Evolutionary conservation across 2,329 filamentous ascomycete genomes (phyloP), one percentile per base, ranked within the genome.

Genomic region (Tolypocladium ophioglossoides): DNA sequence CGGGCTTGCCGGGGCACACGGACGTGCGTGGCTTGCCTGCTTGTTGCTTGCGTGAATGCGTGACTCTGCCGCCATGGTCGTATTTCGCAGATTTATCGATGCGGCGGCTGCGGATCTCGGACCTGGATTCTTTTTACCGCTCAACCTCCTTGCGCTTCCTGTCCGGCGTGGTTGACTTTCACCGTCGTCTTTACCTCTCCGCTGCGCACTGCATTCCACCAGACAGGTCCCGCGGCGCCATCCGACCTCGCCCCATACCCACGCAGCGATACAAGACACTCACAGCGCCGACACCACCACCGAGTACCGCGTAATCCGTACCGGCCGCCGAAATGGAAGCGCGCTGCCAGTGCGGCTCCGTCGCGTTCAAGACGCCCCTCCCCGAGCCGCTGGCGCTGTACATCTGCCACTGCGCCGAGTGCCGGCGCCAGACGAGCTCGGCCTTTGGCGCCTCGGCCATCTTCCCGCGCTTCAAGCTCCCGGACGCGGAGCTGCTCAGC

Each of bases 381-480:
- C 67, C 74, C 4, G 72, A 78, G 55, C 85, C 85, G 0, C 69
- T 86, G 46, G 78, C 78, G n/a, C 71, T 87, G 51, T 88, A 85
- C 67, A 82, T 87, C 64, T 89, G 85, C 70, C 86, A 88, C 70
- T 89, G 86, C 67, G 69, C 74, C 54, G 78, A 84, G 64, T 89
- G 85, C 67, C 78, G 80, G 50, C 76, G 79, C 55, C 85, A 87
- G 70, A 82, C 82, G 34, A 74, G 80, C 53, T 84, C 82, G 9
- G 83, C 85, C 1, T 87, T 85, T 67, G 85, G 84, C 32, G 80
- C 83, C 35, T 84, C 82, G 38, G 85, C 85, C 60, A 86, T 87
- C 56, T 89, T 87, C 61, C 85, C 84, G 1, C 74, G 74, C n/a
- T 88, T 88, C 56, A 65, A 72, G 11, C 69, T 87, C 32, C 80